These are phyloP conservation scores for Flaveria bidentis DNA, from an alignment of 129 eudicot genomes.

Conservation along the genomic window DNA sequence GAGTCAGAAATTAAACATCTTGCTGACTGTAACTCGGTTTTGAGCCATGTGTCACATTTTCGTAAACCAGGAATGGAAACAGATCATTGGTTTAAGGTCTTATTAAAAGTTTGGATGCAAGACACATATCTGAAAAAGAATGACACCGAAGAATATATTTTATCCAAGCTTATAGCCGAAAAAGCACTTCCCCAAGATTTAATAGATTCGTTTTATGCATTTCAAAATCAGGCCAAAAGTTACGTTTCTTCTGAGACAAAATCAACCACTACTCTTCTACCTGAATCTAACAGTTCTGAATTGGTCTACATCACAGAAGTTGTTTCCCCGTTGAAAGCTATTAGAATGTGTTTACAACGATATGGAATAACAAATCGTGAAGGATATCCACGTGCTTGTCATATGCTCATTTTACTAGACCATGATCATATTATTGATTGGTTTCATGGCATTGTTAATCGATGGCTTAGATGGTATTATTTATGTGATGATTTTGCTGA, in stretches of 20 bases:
- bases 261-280: slow-evolving; percentile 58
- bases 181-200: slow-evolving; percentile 79
- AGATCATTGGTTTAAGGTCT: slow-evolving; percentile 86
- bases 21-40: slow-evolving; percentile 53
- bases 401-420: slow-evolving; percentile 61
- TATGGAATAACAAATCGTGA: slow-evolving; percentile 63
- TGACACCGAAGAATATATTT: slow-evolving; percentile 53
- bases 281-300: slow-evolving; percentile 37
- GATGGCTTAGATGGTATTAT: slow-evolving; percentile 87
- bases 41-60: slow-evolving; percentile 59
- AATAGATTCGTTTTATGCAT: slow-evolving; percentile 65
- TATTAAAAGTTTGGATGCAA: slow-evolving; percentile 88
- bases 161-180: slow-evolving; percentile 68
- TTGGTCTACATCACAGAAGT: slow-evolving; percentile 38
- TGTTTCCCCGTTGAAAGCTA: slow-evolving; percentile 54
- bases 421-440: slow-evolving; percentile 66
- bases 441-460: slow-evolving; percentile 61
- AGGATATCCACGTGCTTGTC: slow-evolving; percentile 64
- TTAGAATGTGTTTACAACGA: slow-evolving; percentile 65
- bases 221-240: slow-evolving; percentile 66
- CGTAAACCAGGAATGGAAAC: slow-evolving; percentile 95
- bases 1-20: slow-evolving; percentile 90
- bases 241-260: slow-evolving; percentile 69
- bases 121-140: slow-evolving; percentile 39
- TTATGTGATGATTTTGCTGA: slow-evolving; percentile 60